phyloP scores from a whole-genome alignment of 176 grass and related monocot genomes.

The Ensete glaucum region DNA sequence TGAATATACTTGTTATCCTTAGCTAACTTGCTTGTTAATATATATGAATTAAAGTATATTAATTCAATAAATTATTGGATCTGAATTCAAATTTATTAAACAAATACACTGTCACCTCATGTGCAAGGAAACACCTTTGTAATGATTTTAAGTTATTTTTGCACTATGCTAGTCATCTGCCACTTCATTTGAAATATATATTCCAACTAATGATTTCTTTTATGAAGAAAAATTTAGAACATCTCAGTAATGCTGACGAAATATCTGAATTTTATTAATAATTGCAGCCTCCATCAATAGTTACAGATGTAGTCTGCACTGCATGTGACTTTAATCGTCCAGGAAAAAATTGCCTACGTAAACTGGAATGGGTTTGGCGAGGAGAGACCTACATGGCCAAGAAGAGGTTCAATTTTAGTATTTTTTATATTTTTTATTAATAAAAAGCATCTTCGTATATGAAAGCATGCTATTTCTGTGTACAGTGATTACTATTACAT shows the following conservation, averaged over 20 bases:
- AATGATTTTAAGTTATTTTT: too few relatives aligned
- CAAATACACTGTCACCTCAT: too few relatives aligned
- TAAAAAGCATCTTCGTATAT: not conserved
- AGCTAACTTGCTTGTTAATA: too few relatives aligned
- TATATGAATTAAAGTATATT: too few relatives aligned
- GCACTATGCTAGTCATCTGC: too few relatives aligned
- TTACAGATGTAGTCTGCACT: slow-evolving; percentile 92
- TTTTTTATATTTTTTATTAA: slow-evolving; percentile 11
- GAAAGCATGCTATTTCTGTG: not conserved
- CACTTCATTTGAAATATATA: not conserved
- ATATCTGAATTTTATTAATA: slow-evolving; percentile 9
- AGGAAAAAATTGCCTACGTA: slow-evolving; percentile 93
- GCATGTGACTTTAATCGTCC: slow-evolving; percentile 97
- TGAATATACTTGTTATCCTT: too few relatives aligned
- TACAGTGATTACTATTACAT: slow-evolving; percentile 95
- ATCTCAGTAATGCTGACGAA: not conserved
- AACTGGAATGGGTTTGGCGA: slow-evolving; percentile 95
- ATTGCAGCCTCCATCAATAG: slow-evolving; percentile 86
- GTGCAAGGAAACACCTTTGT: too few relatives aligned
- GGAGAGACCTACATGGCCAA: slow-evolving; percentile 91
- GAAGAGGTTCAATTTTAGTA: slow-evolving; percentile 45
- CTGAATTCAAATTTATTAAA: too few relatives aligned
- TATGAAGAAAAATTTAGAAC: not conserved
- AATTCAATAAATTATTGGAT: too few relatives aligned
- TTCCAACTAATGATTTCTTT: not conserved